phyloP scores from a whole-genome alignment of 2,329 filamentous ascomycete species.

The Allantophomopsis cytisporea region DNA sequence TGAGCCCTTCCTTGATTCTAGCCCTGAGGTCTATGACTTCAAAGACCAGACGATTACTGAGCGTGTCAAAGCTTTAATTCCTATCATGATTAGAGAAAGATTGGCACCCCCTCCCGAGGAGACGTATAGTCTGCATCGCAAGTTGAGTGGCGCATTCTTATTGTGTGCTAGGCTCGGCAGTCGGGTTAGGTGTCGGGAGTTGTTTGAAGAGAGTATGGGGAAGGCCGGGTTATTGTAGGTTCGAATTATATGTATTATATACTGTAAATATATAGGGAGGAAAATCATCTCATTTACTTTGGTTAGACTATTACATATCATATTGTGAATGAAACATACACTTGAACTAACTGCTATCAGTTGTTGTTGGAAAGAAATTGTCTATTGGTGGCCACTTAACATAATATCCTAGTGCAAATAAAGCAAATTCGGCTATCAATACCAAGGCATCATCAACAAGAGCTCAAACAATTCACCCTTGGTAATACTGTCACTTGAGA shows the following conservation, averaged over 20 bases:
- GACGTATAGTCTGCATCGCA: slow-evolving; percentile 90
- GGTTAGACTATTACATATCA: too few species aligned
- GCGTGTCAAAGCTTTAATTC: slow-evolving; percentile 75
- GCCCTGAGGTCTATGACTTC: slow-evolving; percentile 84
- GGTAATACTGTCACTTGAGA: too few species aligned
- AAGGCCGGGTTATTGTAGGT: slow-evolving; percentile 9
- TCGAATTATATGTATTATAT: neutral
- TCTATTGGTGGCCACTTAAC: too few species aligned
- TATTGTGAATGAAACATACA: too few species aligned
- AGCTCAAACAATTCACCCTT: too few species aligned
- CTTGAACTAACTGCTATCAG: too few species aligned
- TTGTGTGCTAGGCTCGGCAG: slow-evolving; percentile 80
- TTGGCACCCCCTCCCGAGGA: slow-evolving; percentile 89
- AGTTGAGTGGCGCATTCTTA: slow-evolving; percentile 88
- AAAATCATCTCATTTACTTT: neutral
- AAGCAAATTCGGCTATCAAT: too few species aligned
- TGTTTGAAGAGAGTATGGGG: slow-evolving; percentile 46
- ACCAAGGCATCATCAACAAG: too few species aligned
- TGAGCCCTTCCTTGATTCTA: slow-evolving; percentile 69
- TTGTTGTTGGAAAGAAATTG: too few species aligned
- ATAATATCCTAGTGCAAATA: too few species aligned
- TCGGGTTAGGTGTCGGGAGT: slow-evolving; percentile 62
- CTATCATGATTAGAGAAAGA: slow-evolving; percentile 82
- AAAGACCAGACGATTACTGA: slow-evolving; percentile 92
- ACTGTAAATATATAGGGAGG: neutral